Base-by-base conservation (phyloP, 202 grass and related monocot species). In the Hordeum pubiflorum region DNA sequence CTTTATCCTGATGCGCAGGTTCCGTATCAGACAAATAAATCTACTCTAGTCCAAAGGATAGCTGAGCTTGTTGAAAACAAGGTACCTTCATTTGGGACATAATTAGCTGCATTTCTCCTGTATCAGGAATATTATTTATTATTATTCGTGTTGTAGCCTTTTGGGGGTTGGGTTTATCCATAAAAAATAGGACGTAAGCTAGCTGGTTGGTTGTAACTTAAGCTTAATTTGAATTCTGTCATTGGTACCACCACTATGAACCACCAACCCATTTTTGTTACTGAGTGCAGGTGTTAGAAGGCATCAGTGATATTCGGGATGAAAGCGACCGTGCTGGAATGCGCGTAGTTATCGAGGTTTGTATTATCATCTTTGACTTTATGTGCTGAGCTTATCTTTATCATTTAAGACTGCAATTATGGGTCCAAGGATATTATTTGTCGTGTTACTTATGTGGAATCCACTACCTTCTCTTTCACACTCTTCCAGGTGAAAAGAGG, bases 341-440 rank as follows among this genome's bases (percentile, higher is more conserved):
- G 95, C 95, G 95, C 69, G 88, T 98, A 81, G 95, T 98, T 39
- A 93, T 98, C 66, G 95, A 98, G 95, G 95, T 98, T 69, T 56
- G 85, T 84, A 40, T 31, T 84, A 38, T 63, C 12, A 60, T 80
- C 33, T 69, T 81, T 80, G 23, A 69, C 56, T 84, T 23, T 36
- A 5, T 74, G 21, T 11, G 39, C 34, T 69, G 39, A 73, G 13
- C 33, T 76, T 70, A 62, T 80, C 52, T 81, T 24, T 23, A 60
- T 61, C 15, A 80, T 48, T 12, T 33, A 67, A 15, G 39, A 50
- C 71, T 64, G 32, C 72, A 43, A 10, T 65, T 46, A 40, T 5
- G 36, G 26, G 20, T 33, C 10, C 2, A 31, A 12, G 21, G 58
- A 66, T 79, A 55, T 34, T 69, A 70, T 20, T 69, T 81, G 43